Conservation (phyloP, 2,329 filamentous ascomycete species). For the Fusarium algeriense region DNA sequence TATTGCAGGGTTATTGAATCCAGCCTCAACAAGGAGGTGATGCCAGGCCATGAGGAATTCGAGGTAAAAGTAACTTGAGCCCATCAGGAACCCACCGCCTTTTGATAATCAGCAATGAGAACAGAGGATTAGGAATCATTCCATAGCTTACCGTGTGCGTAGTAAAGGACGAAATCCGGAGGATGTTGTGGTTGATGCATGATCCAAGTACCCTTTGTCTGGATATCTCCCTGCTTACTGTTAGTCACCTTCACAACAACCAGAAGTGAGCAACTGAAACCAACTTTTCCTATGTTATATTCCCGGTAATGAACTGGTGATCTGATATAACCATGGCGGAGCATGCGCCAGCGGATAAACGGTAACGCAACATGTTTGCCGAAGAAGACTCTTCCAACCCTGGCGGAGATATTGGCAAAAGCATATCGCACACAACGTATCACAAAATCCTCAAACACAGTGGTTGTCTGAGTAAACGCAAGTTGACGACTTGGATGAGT, state of each 20-base stretch:
- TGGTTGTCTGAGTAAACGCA: constrained; percentile 76
- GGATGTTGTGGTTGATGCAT: constrained; percentile 68
- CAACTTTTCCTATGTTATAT: constrained; percentile 50
- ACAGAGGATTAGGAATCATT: background rate
- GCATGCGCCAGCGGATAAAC: constrained; percentile 80
- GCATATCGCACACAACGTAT: constrained; percentile 83
- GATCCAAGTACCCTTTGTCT: constrained; percentile 76
- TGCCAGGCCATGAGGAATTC: constrained; percentile 84
- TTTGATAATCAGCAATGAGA: constrained; percentile 12
- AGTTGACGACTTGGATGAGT: constrained; percentile 53
- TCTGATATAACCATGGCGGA: constrained; percentile 75
- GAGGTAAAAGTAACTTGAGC: constrained; percentile 84
- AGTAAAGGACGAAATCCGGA: constrained; percentile 85
- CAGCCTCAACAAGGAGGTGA: constrained; percentile 70
- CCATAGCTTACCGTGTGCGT: constrained; percentile 74
- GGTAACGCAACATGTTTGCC: constrained; percentile 78
- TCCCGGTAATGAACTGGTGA: constrained; percentile 75
- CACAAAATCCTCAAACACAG: constrained; percentile 81
- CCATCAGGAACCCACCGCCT: constrained; percentile 88
- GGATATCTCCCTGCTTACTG: constrained; percentile 51
- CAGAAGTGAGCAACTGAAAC: background rate
- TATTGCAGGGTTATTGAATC: constrained; percentile 80
- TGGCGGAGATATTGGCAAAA: constrained; percentile 77
- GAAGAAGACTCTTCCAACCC: constrained; percentile 81
- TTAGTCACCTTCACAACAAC: background rate